These are phyloP conservation scores for Monosporascus sp. DNA, from an alignment of 2,329 filamentous ascomycete species.

Conservation along the genomic window DNA sequence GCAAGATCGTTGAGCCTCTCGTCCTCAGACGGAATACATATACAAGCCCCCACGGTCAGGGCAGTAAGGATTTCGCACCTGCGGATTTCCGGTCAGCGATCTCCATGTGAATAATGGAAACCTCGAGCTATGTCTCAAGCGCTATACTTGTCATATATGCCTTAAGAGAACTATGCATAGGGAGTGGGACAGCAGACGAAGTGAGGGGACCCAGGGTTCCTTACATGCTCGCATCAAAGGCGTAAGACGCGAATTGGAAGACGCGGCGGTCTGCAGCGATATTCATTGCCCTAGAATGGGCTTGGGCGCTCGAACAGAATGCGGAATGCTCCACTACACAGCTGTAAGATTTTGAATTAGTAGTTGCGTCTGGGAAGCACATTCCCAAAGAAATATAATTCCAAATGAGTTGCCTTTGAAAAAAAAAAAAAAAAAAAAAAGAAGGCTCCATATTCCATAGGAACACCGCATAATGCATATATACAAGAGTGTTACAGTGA, in stretches of 20 bases:
- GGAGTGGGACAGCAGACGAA: not conserved
- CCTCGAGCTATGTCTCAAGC: too few relatives aligned
- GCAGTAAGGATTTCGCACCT: conserved; percentile 31
- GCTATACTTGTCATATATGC: not conserved
- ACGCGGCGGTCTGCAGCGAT: conserved; percentile 8
- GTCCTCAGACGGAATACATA: conserved; percentile 34
- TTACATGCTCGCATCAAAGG: conserved; percentile 32
- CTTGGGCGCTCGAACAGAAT: conserved; percentile 1
- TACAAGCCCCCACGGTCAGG: conserved; percentile 30
- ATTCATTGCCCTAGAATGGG: not conserved
- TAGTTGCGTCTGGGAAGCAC: not conserved
- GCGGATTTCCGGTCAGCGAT: not conserved
- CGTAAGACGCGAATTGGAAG: conserved; percentile 26
- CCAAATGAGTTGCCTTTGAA: not conserved
- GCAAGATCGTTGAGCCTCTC: conserved; percentile 29
- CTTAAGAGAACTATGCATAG: not conserved
- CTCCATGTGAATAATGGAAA: too few relatives aligned
- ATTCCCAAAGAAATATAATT: not conserved
- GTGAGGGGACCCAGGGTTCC: not conserved
- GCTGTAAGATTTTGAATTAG: conserved; percentile 29
- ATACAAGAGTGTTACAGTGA: too few relatives aligned
- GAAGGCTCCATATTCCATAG: too few relatives aligned
- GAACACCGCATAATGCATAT: too few relatives aligned
- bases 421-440: too few relatives aligned
- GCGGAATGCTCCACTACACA: conserved; percentile 1